Percentiles rank a stretch among this genome's conserved stretches.
Conservation (phyloP, 768 basidiomycete genomes). For the Hericium rajendrae region DNA sequence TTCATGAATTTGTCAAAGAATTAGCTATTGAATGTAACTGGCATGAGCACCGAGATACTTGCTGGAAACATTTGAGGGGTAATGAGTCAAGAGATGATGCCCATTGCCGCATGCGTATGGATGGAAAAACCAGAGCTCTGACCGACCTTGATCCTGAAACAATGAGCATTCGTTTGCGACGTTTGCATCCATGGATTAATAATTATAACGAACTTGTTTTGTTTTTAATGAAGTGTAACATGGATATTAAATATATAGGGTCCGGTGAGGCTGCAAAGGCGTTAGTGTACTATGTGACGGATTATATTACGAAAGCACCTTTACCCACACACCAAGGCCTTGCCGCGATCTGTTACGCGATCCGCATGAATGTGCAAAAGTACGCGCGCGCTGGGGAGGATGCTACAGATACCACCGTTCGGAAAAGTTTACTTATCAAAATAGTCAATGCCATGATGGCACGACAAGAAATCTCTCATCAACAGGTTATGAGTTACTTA, state of each 20-base stretch:
- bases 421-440: neutral
- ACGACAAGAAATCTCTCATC: too few species aligned
- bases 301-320: constrained; percentile 26
- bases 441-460: constrained; percentile 16
- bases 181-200: too few species aligned
- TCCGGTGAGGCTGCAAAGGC: constrained; percentile 25
- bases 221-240: too few species aligned
- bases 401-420: neutral
- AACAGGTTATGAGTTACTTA: constrained; percentile 24
- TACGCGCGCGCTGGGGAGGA: neutral
- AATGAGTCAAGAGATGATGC: constrained; percentile 15
- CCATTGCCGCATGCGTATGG: too few species aligned
- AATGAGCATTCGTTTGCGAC: neutral
- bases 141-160: constrained; percentile 16
- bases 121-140: too few species aligned
- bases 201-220: too few species aligned
- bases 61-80: constrained; percentile 29
- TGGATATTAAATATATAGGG: too few species aligned
- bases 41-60: too few species aligned
- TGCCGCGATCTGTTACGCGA: neutral
- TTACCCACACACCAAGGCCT: constrained; percentile 17
- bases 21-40: too few species aligned
- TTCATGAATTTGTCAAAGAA: neutral
- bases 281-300: constrained; percentile 26
- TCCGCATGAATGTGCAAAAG: neutral